phyloP scores from a whole-genome alignment of 495 filamentous ascomycete genomes.

The Aspergillus diversus region DNA sequence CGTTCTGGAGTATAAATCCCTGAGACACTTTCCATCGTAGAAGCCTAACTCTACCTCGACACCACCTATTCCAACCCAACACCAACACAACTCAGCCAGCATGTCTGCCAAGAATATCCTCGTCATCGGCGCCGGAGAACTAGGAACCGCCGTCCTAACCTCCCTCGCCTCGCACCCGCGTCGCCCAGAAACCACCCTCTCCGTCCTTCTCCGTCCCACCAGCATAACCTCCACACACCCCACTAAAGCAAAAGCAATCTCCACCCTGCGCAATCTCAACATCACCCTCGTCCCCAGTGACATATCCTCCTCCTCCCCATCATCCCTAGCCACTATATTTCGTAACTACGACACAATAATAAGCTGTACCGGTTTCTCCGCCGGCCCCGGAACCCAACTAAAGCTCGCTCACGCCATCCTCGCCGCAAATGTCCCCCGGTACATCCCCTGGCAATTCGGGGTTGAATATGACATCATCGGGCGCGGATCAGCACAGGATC shows the following conservation, averaged over 20 bases:
- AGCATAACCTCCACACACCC: conserved; percentile 41
- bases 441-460: conserved; percentile 69
- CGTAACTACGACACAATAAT: conserved; percentile 53
- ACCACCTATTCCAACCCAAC: no score
- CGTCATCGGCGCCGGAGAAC: conserved; percentile 64
- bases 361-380: conserved; percentile 56
- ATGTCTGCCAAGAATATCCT: conserved; percentile 43
- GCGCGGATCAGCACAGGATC: conserved; percentile 52
- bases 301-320: conserved; percentile 30
- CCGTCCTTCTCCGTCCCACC: conserved; percentile 53
- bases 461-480: conserved; percentile 66
- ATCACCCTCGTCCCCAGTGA: conserved; percentile 52
- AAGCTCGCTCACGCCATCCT: conserved; percentile 57
- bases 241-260: conserved; percentile 29
- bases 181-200: conserved; percentile 31
- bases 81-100: no score
- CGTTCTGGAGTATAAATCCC: no score
- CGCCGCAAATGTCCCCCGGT: conserved; percentile 45
- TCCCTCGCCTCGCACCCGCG: conserved; percentile 47
- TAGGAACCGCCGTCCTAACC: conserved; percentile 57
- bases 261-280: conserved; percentile 34
- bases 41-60: no score
- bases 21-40: no score
- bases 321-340: conserved; percentile 48
- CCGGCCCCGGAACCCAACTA: conserved; percentile 52